Evolutionary conservation across 2,329 filamentous ascomycete species (phyloP), one percentile per base, ranked within the genome.

Genomic region (Didymella segeticola): DNA sequence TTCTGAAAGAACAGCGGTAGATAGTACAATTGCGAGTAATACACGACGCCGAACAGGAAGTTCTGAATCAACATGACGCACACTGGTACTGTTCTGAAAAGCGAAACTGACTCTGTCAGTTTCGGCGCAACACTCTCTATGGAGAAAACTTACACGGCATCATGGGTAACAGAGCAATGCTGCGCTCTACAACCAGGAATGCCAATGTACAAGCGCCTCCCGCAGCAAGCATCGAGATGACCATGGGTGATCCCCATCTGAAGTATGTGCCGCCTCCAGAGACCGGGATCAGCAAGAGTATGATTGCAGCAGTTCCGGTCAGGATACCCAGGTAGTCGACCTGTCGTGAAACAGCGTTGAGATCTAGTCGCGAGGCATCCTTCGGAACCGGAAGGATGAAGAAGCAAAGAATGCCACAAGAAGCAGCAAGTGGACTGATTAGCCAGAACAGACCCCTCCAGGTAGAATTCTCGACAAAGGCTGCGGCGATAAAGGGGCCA

Each of bases 1-100:
- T 86, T 86, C 59, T 88, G 84, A 37, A 84, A 83, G 67, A 85
- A 67, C 85, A 88, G 0, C 87, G 73, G 1, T 85, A 85, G 5
- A 88, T 67, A 61, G 69, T 86, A 88, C 1, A 87, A 71, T 51
- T 81, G 80, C 2, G 80, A 76, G 60, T 86, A 86, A 61, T 86
- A 87, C 1, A 82, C 80, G 12, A 82, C 75, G 5, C 86, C 85
- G 19, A 87, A 79, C 19, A 89, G 71, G 58, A 88, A 82, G 64
- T 80, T 83, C 62, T 88, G 83, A 3, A 79, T 33, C 41, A 88
- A 73, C 56, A 89, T 79, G 7, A 82, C 76, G 19, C 76, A 74
- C 7, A 88, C 76, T 6, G 84, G 78, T 15, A 73, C 72, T 56
- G 79, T 84, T 30, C 74, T 78, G 70, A 86, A 88, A 30, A 88